phyloP scores from a whole-genome alignment of 257 asterid species.

The Jacaranda mimosifolia region DNA sequence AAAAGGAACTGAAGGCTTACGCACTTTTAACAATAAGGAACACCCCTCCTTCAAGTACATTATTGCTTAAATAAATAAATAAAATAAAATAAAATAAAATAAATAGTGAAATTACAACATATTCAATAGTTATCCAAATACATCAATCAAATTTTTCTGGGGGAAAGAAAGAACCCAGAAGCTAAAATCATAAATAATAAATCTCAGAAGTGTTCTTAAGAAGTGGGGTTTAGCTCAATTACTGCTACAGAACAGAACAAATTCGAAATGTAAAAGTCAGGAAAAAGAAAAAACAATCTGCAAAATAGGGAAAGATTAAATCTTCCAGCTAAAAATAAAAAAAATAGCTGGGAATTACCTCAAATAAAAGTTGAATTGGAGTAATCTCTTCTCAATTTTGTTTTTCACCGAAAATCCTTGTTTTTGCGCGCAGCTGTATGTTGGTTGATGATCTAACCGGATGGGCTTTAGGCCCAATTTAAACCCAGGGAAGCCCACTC shows the following conservation, averaged over 20 bases:
- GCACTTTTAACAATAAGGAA: conserved; percentile 65
- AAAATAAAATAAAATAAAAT: background rate
- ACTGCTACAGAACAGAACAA: background rate
- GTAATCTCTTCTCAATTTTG: background rate
- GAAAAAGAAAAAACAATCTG: background rate
- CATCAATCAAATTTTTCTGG: background rate
- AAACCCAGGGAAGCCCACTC: background rate
- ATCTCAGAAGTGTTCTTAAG: background rate
- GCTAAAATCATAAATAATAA: background rate
- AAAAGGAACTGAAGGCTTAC: conserved; percentile 70
- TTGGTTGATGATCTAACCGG: background rate
- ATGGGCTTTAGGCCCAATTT: conserved; percentile 10
- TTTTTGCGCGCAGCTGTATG: background rate
- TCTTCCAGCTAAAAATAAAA: conserved; percentile 11
- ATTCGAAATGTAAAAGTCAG: conserved; percentile 2
- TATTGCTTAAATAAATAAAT: background rate
- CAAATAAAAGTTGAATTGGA: background rate
- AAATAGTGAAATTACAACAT: background rate
- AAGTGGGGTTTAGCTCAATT: conserved; percentile 28
- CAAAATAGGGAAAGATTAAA: background rate
- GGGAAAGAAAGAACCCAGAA: background rate
- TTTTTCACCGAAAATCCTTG: background rate
- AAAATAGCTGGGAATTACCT: conserved; percentile 12
- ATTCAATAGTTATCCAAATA: conserved; percentile 14
- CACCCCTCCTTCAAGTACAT: conserved; percentile 83